Base-by-base conservation (phyloP, 805 yeast species). In the Candida tammaniensis region DNA sequence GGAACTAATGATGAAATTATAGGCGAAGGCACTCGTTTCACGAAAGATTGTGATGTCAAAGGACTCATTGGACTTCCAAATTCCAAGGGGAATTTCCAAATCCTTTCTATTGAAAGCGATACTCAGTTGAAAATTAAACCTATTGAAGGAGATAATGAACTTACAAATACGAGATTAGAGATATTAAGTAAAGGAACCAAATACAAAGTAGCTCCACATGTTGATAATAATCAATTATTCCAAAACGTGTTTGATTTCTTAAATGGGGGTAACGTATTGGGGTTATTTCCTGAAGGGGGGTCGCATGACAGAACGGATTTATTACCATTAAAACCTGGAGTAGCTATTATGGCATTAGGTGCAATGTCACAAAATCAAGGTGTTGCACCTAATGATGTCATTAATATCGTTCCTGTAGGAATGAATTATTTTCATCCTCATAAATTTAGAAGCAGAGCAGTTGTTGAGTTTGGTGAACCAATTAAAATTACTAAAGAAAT, bases 241-340 rank as follows among this genome's bases (percentile, higher is more conserved):
- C 53, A 55, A 24, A 44, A 55, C 31, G 70, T 65, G n/a, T 66
- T 61, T 43, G 47, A 50, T 31, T 68, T 63, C 33, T 54, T 65
- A 33, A 58, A 59, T 31, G 35, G 31, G 5, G 63, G 62, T 8
- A 50, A 53, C 16, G 59, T 57, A 1, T 46, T 66, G 35, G 72
- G 71, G 2, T 61, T 65, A 11, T 66, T 66, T 36, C 72, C 71
- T 7, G 72, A 66, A 39, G 72, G 72, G 9, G 72, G 72, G 5
- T 61, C 65, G 24, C 71, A 66, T 38, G 72, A 66, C 40, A 43
- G 71, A 19, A 60, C 70, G 3, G 64, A 61, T 30, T 55, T 66
- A 32, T 51, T 65, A 25, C 72, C 72, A 12, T 51, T 66, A 38
- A 66, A 65, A 36, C 70, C 72, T 0, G 72, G 72, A 1, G 71